These are phyloP conservation scores for Pestalotiopsis sp. DNA, from an alignment of 2,329 filamentous ascomycete genomes.

Conservation along the genomic window DNA sequence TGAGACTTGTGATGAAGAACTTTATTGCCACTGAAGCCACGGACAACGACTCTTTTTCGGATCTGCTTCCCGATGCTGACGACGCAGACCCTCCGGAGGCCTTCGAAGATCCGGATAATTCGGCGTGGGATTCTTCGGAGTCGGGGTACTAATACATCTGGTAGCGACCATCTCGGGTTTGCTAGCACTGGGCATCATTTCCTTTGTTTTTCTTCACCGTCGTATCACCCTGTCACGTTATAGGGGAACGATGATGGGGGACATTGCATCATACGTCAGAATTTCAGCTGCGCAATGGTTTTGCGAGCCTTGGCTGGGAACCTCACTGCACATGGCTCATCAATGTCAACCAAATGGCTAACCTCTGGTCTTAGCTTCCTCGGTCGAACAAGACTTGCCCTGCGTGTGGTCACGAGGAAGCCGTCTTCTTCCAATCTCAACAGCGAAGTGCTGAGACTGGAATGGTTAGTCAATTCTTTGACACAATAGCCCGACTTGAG, in stretches of 20 bases:
- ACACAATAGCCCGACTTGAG: background rate
- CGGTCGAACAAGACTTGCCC: constrained; percentile 86
- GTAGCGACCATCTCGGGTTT: background rate
- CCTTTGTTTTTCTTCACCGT: background rate
- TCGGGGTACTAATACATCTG: background rate
- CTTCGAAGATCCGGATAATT: constrained; percentile 17
- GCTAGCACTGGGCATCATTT: background rate
- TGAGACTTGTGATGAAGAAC: no score
- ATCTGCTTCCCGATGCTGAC: constrained; percentile 17
- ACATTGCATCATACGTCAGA: no score
- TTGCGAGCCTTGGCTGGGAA: constrained; percentile 15
- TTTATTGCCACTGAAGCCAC: no score
- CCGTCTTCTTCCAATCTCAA: constrained; percentile 98
- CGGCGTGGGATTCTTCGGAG: no score
- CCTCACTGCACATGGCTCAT: constrained; percentile 24
- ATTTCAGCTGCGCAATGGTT: no score
- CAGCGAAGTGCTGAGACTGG: constrained; percentile 95
- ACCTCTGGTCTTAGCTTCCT: constrained; percentile 70
- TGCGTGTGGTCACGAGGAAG: constrained; percentile 81
- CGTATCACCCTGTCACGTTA: background rate
- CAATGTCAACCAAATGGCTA: constrained; percentile 30
- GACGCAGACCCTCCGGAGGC: constrained; percentile 31
- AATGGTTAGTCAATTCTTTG: constrained; percentile 70
- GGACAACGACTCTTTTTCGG: constrained; percentile 15
- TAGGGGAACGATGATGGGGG: no score